These are phyloP conservation scores for Limtongia smithiae DNA, from an alignment of 805 yeast genomes.

Conservation along the genomic window DNA sequence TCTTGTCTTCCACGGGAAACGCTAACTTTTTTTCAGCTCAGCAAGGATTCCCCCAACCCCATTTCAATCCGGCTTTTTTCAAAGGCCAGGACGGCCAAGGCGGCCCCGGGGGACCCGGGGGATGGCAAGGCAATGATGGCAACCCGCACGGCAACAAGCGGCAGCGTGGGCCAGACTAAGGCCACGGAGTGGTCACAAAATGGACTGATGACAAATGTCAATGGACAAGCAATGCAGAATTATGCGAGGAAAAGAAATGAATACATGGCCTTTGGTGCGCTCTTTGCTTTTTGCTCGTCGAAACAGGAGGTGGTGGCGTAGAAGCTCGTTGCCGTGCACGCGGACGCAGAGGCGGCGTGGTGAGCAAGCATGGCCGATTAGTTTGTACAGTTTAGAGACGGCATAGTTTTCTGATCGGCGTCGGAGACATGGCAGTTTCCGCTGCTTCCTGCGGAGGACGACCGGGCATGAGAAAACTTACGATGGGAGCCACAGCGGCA, in stretches of 20 bases:
- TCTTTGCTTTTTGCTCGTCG: no score
- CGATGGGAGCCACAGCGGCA: no score
- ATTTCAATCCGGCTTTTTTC: slow-evolving; percentile 27
- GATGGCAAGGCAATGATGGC: slow-evolving; percentile 22
- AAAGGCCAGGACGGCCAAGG: slow-evolving; percentile 23
- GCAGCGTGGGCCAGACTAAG: slow-evolving; percentile 14
- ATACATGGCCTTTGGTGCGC: no score
- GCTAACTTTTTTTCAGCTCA: slow-evolving; percentile 9
- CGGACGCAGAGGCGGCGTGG: no score
- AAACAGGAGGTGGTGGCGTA: no score
- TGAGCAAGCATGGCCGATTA: no score
- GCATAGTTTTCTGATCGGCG: no score
- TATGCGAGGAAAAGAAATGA: slow-evolving; percentile 5
- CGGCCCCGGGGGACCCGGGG: slow-evolving; percentile 11
- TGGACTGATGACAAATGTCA: neutral
- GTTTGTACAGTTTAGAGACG: no score
- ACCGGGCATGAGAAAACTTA: no score
- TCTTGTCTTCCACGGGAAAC: neutral
- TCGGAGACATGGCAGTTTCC: no score
- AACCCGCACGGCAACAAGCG: slow-evolving; percentile 31
- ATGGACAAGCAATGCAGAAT: neutral
- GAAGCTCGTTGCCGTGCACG: no score
- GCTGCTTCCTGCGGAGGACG: no score
- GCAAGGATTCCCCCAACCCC: slow-evolving; percentile 26
- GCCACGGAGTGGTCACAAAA: neutral